These are phyloP conservation scores for Neofusicoccum laricinum DNA, from an alignment of 2,329 filamentous ascomycete genomes.

Conservation along the genomic window DNA sequence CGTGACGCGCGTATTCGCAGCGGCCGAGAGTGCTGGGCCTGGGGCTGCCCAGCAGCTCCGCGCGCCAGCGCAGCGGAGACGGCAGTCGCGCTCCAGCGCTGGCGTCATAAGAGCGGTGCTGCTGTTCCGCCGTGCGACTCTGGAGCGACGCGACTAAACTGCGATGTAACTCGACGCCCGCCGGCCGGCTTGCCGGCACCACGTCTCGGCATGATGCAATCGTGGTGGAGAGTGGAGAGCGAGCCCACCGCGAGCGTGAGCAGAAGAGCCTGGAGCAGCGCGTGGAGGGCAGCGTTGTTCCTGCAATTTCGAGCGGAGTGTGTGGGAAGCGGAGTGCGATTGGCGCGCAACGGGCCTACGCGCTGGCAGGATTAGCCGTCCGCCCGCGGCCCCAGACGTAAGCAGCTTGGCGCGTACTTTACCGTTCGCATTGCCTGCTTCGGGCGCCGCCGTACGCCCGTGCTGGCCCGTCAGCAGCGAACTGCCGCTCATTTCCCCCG, in stretches of 20 bases:
- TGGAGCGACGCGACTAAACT: constrained; percentile 9
- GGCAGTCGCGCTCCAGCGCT: background rate
- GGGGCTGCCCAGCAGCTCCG: constrained; percentile 7
- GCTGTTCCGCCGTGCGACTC: constrained; percentile 9
- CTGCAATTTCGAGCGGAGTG: constrained; percentile 13
- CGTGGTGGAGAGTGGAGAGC: constrained; percentile 7
- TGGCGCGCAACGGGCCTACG: background rate
- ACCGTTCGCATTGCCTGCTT: background rate
- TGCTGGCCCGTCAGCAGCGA: background rate
- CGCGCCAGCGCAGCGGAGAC: constrained; percentile 9
- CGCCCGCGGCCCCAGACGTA: background rate
- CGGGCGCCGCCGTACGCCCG: background rate
- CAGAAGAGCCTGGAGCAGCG: background rate
- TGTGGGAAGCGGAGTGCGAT: background rate
- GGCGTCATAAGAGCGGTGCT: constrained; percentile 15
- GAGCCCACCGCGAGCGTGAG: background rate
- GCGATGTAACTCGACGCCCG: constrained; percentile 12
- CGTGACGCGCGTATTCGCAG: constrained; percentile 12
- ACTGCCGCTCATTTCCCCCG: constrained; percentile 1
- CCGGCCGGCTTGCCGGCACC: constrained; percentile 1
- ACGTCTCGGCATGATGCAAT: constrained; percentile 14
- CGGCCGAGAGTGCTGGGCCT: constrained; percentile 10
- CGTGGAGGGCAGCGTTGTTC: constrained; percentile 1
- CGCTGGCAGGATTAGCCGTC: constrained; percentile 9
- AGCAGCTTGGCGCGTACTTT: constrained; percentile 7